Base-by-base conservation (phyloP, 129 eudicot species). In the Ambrosia trifida region DNA sequence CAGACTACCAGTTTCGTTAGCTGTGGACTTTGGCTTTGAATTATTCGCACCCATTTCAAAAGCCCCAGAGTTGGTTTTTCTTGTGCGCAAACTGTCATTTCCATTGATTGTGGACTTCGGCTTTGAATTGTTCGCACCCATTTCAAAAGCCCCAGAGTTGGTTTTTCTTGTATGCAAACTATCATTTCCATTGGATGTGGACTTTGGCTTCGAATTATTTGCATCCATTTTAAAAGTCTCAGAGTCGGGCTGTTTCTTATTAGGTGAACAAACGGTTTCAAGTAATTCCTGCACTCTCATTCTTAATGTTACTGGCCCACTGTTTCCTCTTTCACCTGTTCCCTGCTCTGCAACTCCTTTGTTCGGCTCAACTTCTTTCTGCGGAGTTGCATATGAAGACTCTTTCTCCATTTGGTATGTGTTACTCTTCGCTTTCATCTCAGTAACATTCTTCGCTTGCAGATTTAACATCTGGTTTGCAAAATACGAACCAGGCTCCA, bases 201-300 rank as follows among this genome's bases (percentile, higher is more conserved):
- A 54, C 76, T 68, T 67, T 64, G 81, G 82, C 38, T 79, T 79
- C 63, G 72, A 51, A 47, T 51, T 64, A 72, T 61, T 75, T 58
- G 72, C 79, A 78, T 66, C 78, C 69, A 35, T 70, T 69, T 62
- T 67, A 54, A 47, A 63, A 59, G 58, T 70, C 72, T 72, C 80
- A 52, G 85, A 61, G 72, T 49, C 64, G 9, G 62, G 40, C 72
- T 20, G 38, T 41, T 79, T 63, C 81, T 84, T 81, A 47, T 71
- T 73, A 70, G 88, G 90, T 70, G 95, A 77, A 70, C 78, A 72
- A 79, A 82, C 84, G 59, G 83, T 63, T 79, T 86, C 96, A 75
- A 94, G 72, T 78, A 87, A 80, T 81, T 89, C 95, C 87, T 83
- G 85, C 12, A 94, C 82, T 81, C 85, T 93, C 85, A 72, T 75